These are phyloP conservation scores for Purpureocillium takamizusanense DNA, from an alignment of 2,329 filamentous ascomycete species.

Conservation along the genomic window DNA sequence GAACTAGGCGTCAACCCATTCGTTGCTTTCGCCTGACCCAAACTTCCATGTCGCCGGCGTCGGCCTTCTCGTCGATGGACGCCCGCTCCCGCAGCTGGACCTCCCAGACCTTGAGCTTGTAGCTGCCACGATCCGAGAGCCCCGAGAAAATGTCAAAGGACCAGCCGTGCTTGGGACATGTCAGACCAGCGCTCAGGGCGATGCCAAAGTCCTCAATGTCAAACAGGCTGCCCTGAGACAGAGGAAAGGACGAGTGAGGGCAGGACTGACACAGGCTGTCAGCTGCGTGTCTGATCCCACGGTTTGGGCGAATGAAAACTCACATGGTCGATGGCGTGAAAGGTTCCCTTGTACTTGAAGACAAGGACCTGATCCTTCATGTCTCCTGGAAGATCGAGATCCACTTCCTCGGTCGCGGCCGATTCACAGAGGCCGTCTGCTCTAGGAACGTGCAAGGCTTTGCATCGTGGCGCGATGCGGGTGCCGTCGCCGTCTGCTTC, in stretches of 20 bases:
- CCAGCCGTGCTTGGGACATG: conserved; percentile 63
- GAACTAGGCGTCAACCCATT: conserved; percentile 15
- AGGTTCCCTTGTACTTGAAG: conserved; percentile 52
- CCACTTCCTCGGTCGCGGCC: conserved; percentile 26
- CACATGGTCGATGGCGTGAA: conserved; percentile 63
- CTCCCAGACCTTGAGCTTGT: conserved; percentile 56
- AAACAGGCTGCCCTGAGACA: conserved; percentile 53
- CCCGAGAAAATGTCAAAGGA: conserved; percentile 61
- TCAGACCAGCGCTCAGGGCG: conserved; percentile 50
- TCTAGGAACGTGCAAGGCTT: conserved; percentile 43
- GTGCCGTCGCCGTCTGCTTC: conserved; percentile 27
- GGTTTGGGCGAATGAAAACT: conserved; percentile 18
- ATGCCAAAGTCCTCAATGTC: conserved; percentile 68
- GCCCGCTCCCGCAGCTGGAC: conserved; percentile 37
- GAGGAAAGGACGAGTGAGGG: conserved; percentile 57
- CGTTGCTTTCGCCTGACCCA: conserved; percentile 35
- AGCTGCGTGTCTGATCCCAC: conserved; percentile 2
- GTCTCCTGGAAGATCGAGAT: conserved; percentile 19
- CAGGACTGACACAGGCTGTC: conserved; percentile 39
- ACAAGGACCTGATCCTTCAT: conserved; percentile 55
- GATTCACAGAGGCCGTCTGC: conserved; percentile 24
- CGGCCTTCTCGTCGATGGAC: background rate
- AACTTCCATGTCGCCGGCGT: conserved; percentile 21
- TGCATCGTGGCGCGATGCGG: conserved; percentile 39
- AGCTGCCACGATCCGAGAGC: conserved; percentile 50